phyloP scores from a whole-genome alignment of 129 eudicot genomes.

The Pseudognaphalium luteoalbum region DNA sequence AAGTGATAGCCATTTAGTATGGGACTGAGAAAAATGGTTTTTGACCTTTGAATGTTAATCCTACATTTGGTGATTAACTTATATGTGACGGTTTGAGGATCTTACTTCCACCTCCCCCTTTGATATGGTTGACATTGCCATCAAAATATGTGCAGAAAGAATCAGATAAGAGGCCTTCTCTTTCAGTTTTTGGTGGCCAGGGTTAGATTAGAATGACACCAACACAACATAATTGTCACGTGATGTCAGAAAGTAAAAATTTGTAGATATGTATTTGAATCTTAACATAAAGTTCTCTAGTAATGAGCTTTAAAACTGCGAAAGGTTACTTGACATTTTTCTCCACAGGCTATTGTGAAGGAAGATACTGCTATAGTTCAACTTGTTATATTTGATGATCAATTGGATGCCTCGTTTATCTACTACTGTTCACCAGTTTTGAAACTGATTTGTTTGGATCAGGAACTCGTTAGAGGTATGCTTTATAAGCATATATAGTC shows the following conservation, averaged over 20 bases:
- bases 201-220: background rate
- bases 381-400: constrained; percentile 83
- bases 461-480: constrained; percentile 87
- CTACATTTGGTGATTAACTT: background rate
- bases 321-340: constrained; percentile 85
- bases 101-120: background rate
- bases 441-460: constrained; percentile 80
- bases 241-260: background rate
- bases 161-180: background rate
- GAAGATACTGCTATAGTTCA: constrained; percentile 81
- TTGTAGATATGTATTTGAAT: constrained; percentile 11
- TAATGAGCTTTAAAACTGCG: constrained; percentile 60
- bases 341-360: constrained; percentile 91
- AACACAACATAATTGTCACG: background rate
- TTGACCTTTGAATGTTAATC: background rate
- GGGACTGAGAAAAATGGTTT: background rate
- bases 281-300: constrained; percentile 37
- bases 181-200: background rate
- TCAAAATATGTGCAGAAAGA: background rate
- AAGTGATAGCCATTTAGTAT: background rate
- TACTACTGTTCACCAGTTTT: constrained; percentile 83
- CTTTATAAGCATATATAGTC: constrained; percentile 70
- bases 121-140: background rate
- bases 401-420: constrained; percentile 78
- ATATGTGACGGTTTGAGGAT: background rate